Evolutionary conservation across 352 stramenopile genomes (phyloP).

Genomic region (Phytophthora chlamydospora): DNA sequence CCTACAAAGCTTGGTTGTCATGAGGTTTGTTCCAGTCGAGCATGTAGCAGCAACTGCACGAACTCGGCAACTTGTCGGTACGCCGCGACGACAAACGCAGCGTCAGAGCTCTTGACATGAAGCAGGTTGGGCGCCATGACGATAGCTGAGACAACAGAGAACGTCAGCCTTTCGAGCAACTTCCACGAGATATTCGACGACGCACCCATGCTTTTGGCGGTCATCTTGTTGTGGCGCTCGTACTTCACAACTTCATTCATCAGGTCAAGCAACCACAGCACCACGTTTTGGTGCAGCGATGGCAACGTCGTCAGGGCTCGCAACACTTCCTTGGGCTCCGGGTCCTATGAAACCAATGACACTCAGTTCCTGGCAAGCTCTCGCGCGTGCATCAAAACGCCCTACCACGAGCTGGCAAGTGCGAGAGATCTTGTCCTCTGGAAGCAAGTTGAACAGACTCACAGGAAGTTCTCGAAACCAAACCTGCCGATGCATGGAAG

Average conservation of each 20-base stretch:
- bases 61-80: constrained; percentile 81
- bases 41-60: constrained; percentile 53
- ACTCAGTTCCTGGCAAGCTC: not conserved
- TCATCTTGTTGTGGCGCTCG: constrained; percentile 80
- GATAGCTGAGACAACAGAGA: constrained; percentile 51
- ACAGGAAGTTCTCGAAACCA: constrained; percentile 85
- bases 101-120: constrained; percentile 65
- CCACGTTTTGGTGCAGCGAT: constrained; percentile 42
- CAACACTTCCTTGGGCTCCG: constrained; percentile 35
- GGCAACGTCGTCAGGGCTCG: constrained; percentile 44
- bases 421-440: constrained; percentile 64
- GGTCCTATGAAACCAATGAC: constrained; percentile 35
- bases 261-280: constrained; percentile 82
- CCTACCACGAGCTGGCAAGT: constrained; percentile 53
- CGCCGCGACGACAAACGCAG: constrained; percentile 71
- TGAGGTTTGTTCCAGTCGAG: constrained; percentile 41
- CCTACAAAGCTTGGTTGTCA: constrained; percentile 45
- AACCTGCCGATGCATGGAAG: constrained; percentile 36
- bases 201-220: constrained; percentile 75
- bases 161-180: not conserved
- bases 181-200: not conserved
- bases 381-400: not conserved
- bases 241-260: constrained; percentile 64
- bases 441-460: constrained; percentile 72
- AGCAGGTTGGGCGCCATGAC: constrained; percentile 85